A percentile compares a stretch with the other conserved stretches of the same genome.
These are phyloP conservation scores for Skeletonema costatum DNA, from an alignment of 108 stramenopile species.

Conservation along the genomic window DNA sequence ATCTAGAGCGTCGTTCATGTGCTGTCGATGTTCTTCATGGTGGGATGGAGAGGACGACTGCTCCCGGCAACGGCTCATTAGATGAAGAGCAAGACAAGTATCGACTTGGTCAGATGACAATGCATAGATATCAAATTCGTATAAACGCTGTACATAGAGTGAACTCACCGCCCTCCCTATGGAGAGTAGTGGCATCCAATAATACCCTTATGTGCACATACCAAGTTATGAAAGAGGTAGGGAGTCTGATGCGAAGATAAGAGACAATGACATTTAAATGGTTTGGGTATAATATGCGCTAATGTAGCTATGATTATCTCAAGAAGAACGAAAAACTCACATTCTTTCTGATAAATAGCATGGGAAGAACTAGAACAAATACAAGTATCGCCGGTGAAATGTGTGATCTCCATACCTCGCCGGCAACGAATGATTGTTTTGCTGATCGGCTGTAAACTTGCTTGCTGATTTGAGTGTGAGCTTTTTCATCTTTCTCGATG, in stretches of 20 bases:
- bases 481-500: neutral
- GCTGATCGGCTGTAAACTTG: neutral
- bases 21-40: conserved; percentile 15
- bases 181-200: no score
- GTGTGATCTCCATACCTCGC: neutral
- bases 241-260: neutral
- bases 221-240: neutral
- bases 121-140: no score
- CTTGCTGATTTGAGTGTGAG: neutral
- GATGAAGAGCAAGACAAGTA: no score
- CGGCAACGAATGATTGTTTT: neutral
- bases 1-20: conserved; percentile 10
- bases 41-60: conserved; percentile 11
- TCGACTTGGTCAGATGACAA: no score
- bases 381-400: neutral
- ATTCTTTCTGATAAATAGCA: neutral
- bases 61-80: no score
- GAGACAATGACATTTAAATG: neutral
- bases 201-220: no score
- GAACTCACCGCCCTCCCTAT: no score
- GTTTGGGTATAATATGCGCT: neutral
- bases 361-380: neutral
- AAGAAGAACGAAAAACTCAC: neutral
- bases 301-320: no score
- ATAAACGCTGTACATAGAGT: no score